Percentiles rank a stretch among this genome's conserved stretches.
Evolutionary conservation across 1,284 basidiomycete species (phyloP).

Genomic region (Apiotrichum sp.): DNA sequence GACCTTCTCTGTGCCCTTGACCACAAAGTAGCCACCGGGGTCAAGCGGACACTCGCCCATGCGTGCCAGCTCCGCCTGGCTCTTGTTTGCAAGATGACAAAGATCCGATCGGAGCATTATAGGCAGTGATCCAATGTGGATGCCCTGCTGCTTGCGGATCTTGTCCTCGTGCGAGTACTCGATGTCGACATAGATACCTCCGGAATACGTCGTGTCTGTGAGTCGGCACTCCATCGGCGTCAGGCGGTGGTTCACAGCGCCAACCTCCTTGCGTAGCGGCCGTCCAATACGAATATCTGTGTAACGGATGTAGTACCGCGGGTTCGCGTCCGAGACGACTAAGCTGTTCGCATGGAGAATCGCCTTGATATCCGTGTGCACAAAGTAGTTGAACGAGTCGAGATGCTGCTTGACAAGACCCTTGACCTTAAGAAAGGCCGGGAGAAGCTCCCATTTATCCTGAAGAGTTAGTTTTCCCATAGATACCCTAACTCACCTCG

Average conservation of each 20-base stretch:
- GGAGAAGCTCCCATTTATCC: constrained; percentile 96
- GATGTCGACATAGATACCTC: constrained; percentile 89
- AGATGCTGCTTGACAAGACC: constrained; percentile 99
- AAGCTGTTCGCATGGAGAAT: constrained; percentile 91
- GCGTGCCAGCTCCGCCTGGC: constrained; percentile 72
- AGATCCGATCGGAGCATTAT: constrained; percentile 97
- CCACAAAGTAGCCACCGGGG: constrained; percentile 98
- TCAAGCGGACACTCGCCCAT: constrained; percentile 98
- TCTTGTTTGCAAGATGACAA: constrained; percentile 75
- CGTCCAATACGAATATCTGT: constrained; percentile 89
- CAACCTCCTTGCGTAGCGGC: constrained; percentile 83
- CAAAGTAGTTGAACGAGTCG: constrained; percentile 99
- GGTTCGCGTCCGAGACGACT: constrained; percentile 93
- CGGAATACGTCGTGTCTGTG: constrained; percentile 92
- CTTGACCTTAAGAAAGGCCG: constrained; percentile 91
- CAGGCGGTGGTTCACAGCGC: constrained; percentile 55
- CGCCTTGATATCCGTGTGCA: constrained; percentile 93
- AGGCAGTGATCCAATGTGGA: constrained; percentile 86
- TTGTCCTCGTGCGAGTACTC: constrained; percentile 91
- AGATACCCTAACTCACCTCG: constrained; percentile 41
- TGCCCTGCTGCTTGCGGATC: constrained; percentile 74
- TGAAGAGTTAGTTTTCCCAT: constrained; percentile 38
- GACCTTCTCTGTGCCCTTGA: constrained; percentile 99
- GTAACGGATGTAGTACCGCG: constrained; percentile 95
- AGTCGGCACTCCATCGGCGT: constrained; percentile 97